Evolutionary conservation across 177 flowering plant genomes (phyloP).

Genomic region (Telopea speciosissima): DNA sequence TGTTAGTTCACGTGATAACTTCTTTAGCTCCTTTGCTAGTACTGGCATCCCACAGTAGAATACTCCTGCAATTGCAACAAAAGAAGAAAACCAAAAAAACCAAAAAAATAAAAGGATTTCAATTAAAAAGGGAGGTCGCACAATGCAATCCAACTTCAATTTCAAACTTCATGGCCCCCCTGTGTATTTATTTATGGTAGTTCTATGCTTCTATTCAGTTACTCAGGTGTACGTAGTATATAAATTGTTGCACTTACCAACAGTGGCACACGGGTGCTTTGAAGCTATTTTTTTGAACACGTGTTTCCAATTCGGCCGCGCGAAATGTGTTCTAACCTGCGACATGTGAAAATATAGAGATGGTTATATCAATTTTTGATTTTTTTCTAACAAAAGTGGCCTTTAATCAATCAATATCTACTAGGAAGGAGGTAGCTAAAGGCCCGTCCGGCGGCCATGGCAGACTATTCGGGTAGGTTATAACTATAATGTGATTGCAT

Average conservation of each 20-base stretch:
- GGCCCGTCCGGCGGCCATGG: no score
- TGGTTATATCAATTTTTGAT: no score
- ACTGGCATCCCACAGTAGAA: constrained; percentile 94
- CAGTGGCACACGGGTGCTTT: constrained; percentile 68
- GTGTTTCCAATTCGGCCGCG: constrained; percentile 94
- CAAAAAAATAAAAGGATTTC: no score
- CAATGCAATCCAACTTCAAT: no score
- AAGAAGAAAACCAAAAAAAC: background rate
- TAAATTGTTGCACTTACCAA: constrained; percentile 51
- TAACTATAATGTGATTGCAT: no score
- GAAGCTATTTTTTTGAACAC: constrained; percentile 70
- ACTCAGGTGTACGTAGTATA: background rate
- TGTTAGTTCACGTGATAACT: constrained; percentile 58
- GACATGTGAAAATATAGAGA: background rate
- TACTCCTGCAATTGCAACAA: constrained; percentile 54
- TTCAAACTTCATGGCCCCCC: no score
- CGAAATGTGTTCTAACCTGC: constrained; percentile 98
- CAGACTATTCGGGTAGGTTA: no score
- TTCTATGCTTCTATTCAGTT: background rate
- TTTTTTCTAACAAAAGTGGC: background rate
- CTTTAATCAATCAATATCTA: no score
- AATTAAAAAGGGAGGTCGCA: no score
- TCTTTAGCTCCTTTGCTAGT: constrained; percentile 79
- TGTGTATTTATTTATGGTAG: background rate
- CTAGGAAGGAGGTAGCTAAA: background rate